Base-by-base conservation (phyloP, 192 early-diverging fungal species). In the Umbelopsis vinacea region DNA sequence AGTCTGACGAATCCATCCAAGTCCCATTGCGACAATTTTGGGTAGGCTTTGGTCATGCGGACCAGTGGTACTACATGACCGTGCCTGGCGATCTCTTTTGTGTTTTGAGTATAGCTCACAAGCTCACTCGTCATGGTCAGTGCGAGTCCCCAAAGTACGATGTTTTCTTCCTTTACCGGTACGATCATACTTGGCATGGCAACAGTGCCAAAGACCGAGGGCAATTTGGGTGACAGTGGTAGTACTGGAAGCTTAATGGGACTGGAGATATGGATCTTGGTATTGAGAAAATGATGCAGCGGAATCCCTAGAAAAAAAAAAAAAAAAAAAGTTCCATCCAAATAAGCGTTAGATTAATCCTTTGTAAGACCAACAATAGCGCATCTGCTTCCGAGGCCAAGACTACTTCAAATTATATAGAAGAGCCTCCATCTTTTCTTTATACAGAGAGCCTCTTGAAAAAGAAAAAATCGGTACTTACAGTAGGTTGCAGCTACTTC, bases 401-500 rank as follows among this genome's bases (percentile, higher is more conserved):
- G 26, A 14, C 57, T 63, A 63, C 33, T 29, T 19, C 33, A 63
- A 14, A 29, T 63, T 35, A 22, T 19, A 63, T 37, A 63, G 15
- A 6, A 54, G 53, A 29, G 29, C 17, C 2, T 14, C 7, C 2
- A 29, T 37, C 33, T 35, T 37, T 63, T 63, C 57, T 35, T 26
- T 63, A 0, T 10, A 29, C 9, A 57, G 29, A 17, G 11, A 57
- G 8, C 19, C 23, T 37, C 9, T 22, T 9, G 11, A 46, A 38
- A 33, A 43, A 54, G 33, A 9, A 17, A 50, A 12, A 6, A 45
- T 15, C n/a, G 68, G 3, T 14, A 53, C 69, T 74, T 68, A 74
- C 77, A 78, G 29, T 78, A 40, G 12, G 74, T 70, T 22, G 72
- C 68, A 19, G 77, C 72, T 50, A 78, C 77, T 68, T 78, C 77